Base-by-base conservation (phyloP, 2,329 filamentous ascomycete species). In the Ceratocystis smalleyi region DNA sequence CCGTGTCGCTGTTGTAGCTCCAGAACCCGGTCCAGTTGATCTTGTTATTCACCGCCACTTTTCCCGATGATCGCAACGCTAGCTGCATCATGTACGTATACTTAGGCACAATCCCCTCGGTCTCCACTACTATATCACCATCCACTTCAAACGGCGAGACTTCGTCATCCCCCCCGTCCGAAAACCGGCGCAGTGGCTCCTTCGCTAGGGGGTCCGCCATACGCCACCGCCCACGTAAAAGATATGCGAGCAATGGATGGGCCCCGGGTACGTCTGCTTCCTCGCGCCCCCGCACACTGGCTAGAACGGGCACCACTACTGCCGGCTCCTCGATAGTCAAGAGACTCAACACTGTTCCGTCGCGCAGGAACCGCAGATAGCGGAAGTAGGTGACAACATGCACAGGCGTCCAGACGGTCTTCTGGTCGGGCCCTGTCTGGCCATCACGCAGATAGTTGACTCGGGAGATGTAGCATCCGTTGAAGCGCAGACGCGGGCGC, bases 321-420 rank as follows among this genome's bases (percentile, higher is more conserved):
- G 81, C 75, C 0, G 94, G 94, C 71, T 96, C 89, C 4, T 82
- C 76, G 0, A 89, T 95, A 0, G 88, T 89, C 43, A 95, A 80
- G 1, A 99, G 80, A 63, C 85, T 89, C 66, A 97, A 85, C 68
- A 82, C 84, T 1, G 87, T 87, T 32, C 94, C 94, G 73, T 97
- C 89, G 27, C 91, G 88, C 76, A 94, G 94, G 77, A 99, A 94
- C 63, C 94, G 88, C 2, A 99, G 82, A 75, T 97, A 99, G 65
- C 94, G 89, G 76, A 95, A 99, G 76, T 97, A 99, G 0, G 94
- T 99, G 60, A 99, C 91, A 66, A 97, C 95, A 72, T 95, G 91
- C 43, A 97, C 87, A 7, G 91, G 91, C 27, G 82, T 86, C 70
- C 78, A 77, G 89, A 91, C 96, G 1, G 88, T 86, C 19, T 87